phyloP scores from a whole-genome alignment of 768 basidiomycete genomes.

The Lactarius deliciosus region DNA sequence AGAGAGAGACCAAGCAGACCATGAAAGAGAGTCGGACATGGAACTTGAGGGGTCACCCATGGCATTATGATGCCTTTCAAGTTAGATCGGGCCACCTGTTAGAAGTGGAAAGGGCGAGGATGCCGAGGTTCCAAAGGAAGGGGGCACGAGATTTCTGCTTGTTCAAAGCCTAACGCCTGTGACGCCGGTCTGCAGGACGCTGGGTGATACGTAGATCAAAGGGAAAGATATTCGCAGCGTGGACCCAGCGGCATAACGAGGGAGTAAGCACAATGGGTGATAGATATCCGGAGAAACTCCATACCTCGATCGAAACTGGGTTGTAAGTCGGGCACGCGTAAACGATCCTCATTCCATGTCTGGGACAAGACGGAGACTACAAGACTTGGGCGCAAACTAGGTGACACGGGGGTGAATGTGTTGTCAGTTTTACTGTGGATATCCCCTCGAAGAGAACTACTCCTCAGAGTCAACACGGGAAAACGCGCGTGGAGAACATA shows the following conservation, averaged over 20 bases:
- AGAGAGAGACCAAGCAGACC: slow-evolving; percentile 4
- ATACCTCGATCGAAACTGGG: slow-evolving; percentile 5
- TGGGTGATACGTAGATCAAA: not conserved
- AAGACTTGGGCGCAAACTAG: not conserved
- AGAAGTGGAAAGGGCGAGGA: not conserved
- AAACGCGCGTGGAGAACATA: slow-evolving; percentile 1
- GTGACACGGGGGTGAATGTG: not conserved
- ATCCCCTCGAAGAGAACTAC: not conserved
- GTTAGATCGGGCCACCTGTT: slow-evolving; percentile 1
- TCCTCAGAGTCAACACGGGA: not conserved
- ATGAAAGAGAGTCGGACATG: slow-evolving; percentile 23
- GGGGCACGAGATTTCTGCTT: not conserved
- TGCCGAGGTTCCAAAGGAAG: not conserved
- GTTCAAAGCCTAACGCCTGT: not conserved
- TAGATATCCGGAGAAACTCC: slow-evolving; percentile 1
- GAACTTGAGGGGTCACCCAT: not conserved
- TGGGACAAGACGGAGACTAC: not conserved
- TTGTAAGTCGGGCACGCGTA: not conserved
- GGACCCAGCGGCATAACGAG: not conserved
- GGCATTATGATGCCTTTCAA: slow-evolving; percentile 11
- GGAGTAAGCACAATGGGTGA: slow-evolving; percentile 3
- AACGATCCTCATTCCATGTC: not conserved
- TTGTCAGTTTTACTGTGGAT: not conserved
- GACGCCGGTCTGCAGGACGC: not conserved
- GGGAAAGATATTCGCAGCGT: not conserved